Percentiles rank a stretch among this genome's conserved stretches.
Evolutionary conservation across 2,329 filamentous ascomycete species (phyloP).

Genomic region (Aureobasidium sp.): DNA sequence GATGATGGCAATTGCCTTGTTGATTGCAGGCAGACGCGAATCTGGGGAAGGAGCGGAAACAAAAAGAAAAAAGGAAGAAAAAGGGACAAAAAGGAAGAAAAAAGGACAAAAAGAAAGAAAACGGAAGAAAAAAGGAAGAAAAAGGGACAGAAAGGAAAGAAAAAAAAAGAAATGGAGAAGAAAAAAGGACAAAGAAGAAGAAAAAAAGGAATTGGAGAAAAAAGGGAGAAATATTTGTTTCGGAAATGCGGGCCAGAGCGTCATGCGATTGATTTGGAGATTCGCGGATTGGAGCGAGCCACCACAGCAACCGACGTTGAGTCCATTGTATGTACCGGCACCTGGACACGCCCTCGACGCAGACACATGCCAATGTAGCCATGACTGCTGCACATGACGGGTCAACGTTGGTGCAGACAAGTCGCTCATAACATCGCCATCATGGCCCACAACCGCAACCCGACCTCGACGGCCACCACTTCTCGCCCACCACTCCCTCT

Average conservation of each 20-base stretch:
- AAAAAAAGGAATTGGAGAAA: too few species aligned
- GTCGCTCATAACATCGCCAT: conserved; percentile 4
- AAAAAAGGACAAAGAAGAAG: neutral
- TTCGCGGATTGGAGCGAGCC: conserved; percentile 3
- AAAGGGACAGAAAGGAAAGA: neutral
- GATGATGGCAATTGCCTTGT: too few species aligned
- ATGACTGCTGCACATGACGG: conserved; percentile 4
- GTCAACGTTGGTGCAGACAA: conserved; percentile 15
- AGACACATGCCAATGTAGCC: neutral
- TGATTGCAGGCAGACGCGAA: neutral
- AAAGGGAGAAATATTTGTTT: neutral
- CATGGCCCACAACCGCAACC: conserved; percentile 10
- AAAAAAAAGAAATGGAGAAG: neutral
- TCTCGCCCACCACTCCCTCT: conserved; percentile 48
- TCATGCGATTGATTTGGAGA: conserved; percentile 15
- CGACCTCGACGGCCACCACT: neutral
- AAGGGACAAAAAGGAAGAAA: too few species aligned
- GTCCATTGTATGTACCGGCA: neutral
- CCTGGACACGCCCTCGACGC: too few species aligned
- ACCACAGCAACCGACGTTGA: conserved; percentile 7
- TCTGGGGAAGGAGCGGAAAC: neutral
- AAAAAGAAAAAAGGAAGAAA: neutral
- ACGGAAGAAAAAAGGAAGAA: neutral
- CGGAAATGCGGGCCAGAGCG: neutral
- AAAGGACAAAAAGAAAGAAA: too few species aligned